Conservation (phyloP, 2,329 filamentous ascomycete species). For the Sarocladiaceae sp. region DNA sequence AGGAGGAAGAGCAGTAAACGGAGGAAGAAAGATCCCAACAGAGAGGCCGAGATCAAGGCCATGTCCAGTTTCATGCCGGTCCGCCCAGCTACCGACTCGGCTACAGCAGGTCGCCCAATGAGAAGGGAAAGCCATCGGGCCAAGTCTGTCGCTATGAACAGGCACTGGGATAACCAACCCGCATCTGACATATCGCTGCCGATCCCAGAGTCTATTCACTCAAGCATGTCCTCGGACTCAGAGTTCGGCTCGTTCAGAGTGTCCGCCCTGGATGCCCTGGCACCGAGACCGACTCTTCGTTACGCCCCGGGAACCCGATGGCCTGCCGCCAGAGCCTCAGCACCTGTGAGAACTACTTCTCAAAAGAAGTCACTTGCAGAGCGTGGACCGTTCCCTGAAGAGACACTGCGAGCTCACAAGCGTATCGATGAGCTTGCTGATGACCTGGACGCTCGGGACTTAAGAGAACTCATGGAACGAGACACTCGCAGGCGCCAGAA, state of each 20-base stretch:
- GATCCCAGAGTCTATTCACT: conserved; percentile 68
- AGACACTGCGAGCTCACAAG: conserved; percentile 56
- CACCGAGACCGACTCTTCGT: conserved; percentile 78
- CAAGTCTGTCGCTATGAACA: conserved; percentile 26
- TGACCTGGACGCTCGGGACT: conserved; percentile 75
- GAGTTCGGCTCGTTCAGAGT: conserved; percentile 74
- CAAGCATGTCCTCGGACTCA: conserved; percentile 69
- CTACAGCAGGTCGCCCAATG: conserved; percentile 54
- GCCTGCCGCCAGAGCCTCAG: conserved; percentile 39
- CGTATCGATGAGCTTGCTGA: conserved; percentile 72
- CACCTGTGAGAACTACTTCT: conserved; percentile 44
- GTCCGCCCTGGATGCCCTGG: conserved; percentile 74
- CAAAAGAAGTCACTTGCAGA: conserved; percentile 48
- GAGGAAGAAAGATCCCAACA: conserved; percentile 67
- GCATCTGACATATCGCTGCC: conserved; percentile 73
- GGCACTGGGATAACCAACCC: conserved; percentile 53
- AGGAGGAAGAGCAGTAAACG: conserved; percentile 74
- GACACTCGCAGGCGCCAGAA: conserved; percentile 77
- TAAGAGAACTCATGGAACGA: conserved; percentile 86
- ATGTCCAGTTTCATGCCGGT: conserved; percentile 70
- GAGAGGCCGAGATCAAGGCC: conserved; percentile 84
- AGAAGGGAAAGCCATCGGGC: conserved; percentile 61
- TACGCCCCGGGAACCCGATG: conserved; percentile 64
- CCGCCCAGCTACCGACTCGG: conserved; percentile 56
- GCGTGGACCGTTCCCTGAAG: conserved; percentile 54